A percentile compares a stretch with the other conserved stretches of the same genome.
Evolutionary conservation across 129 eudicot species (phyloP).

Genomic region (Flaveria brownii): DNA sequence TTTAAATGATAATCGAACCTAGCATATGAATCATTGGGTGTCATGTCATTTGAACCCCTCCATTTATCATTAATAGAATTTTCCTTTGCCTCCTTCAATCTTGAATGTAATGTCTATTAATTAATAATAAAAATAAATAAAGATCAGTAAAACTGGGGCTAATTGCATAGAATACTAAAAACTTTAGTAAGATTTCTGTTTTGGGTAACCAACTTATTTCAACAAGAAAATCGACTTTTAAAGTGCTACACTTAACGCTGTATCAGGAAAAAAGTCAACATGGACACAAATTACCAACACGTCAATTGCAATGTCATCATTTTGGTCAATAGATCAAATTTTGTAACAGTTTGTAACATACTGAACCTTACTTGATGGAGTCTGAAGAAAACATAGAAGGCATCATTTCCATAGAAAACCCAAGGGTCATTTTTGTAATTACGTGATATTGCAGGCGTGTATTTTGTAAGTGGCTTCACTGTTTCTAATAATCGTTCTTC

Average conservation of each 20-base stretch:
- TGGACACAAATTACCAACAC: background rate
- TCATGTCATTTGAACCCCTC: constrained; percentile 59
- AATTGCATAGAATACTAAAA: background rate
- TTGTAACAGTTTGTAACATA: constrained; percentile 9
- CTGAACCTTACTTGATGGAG: constrained; percentile 74
- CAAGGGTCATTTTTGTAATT: constrained; percentile 41
- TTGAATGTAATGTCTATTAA: constrained; percentile 70
- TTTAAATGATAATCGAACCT: constrained; percentile 42
- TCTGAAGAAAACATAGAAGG: constrained; percentile 83
- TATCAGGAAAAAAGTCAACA: background rate
- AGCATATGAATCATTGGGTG: constrained; percentile 64
- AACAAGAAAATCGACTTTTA: background rate
- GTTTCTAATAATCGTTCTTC: constrained; percentile 58
- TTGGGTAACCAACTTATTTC: background rate
- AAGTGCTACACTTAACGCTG: background rate
- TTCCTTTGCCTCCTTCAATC: constrained; percentile 78
- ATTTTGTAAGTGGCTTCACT: constrained; percentile 63
- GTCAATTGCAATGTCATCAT: background rate
- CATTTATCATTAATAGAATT: constrained; percentile 70
- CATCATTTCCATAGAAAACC: constrained; percentile 82
- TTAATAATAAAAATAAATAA: constrained; percentile 5
- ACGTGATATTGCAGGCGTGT: constrained; percentile 36
- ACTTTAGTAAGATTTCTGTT: background rate
- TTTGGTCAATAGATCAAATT: background rate
- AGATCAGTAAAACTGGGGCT: constrained; percentile 6